Evolutionary conservation across 208 protist species (phyloP), one percentile per base, ranked within the genome.

Genomic region (Trypanosoma rangeli): DNA sequence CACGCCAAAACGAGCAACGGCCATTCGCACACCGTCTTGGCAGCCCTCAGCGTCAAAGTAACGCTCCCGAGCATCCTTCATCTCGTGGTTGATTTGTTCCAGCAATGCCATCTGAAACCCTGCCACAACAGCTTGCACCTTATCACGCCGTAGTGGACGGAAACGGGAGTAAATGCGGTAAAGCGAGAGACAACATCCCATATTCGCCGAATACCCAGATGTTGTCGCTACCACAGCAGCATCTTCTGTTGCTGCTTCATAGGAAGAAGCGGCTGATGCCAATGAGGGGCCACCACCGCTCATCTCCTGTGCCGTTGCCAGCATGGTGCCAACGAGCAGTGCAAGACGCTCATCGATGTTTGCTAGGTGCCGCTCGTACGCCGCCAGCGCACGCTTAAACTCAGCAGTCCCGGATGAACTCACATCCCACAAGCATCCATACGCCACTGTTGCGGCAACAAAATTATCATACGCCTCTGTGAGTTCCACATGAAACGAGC

Each of bases 321-420:
- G 76, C 57, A 92, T 64, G 49, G 83, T 82, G 22, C 81, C 84
- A 29, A 89, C 84, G 39, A 90, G 54, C 7, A 82, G 57, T 26
- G 87, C 90, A 22, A 95, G 77, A 42, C 85, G 75, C 24, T 93
- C 87, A 33, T 95, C 90, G 68, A 84, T 85, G 49, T 67, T 71
- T 18, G 70, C 60, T 8, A 88, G 69, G 33, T 75, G 67, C 28
- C 52, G 61, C 18, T 73, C 58, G 62, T 95, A 95, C n/a, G 73
- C 64, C 3, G 71, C 46, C 13, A 86, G 13, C 1, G 84, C 82
- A 28, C 73, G 57, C 61, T 71, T 62, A 90, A 89, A 72, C 73
- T 78, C 63, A 55, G 70, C 50, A 57, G 59, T n/a, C 64, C 84
- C 67, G 18, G 70, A 26, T 13, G 70, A 37, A 20, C 48, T 78